A percentile compares a stretch with the other conserved stretches of the same genome.
Conservation (phyloP, 2,329 filamentous ascomycete genomes). For the Penicillium glabrum region DNA sequence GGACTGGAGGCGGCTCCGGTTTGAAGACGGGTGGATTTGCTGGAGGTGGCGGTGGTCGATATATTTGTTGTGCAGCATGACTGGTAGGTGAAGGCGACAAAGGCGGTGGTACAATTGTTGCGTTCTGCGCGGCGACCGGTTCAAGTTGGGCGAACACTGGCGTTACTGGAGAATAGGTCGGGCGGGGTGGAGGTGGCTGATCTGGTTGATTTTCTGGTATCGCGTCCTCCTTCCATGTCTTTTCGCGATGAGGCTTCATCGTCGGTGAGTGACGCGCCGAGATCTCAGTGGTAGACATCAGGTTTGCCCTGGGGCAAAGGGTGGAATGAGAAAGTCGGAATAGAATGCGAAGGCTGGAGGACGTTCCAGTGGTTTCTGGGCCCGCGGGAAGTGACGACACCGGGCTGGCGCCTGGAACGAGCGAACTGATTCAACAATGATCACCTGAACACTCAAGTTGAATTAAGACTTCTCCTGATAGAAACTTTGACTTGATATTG, state of each 20-base stretch:
- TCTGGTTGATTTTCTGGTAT: conserved; percentile 28
- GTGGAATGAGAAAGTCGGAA: background rate
- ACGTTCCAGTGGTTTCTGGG: conserved; percentile 8
- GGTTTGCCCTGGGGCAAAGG: background rate
- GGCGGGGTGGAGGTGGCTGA: conserved; percentile 45
- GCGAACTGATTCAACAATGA: background rate
- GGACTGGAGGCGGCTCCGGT: conserved; percentile 41
- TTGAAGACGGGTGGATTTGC: conserved; percentile 27
- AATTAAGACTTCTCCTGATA: background rate
- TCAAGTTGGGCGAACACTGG: conserved; percentile 42
- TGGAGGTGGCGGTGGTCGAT: conserved; percentile 17
- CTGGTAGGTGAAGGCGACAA: conserved; percentile 30
- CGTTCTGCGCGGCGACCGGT: conserved; percentile 25
- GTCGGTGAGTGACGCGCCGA: background rate
- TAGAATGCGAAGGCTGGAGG: conserved; percentile 5
- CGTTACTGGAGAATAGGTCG: conserved; percentile 50
- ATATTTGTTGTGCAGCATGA: conserved; percentile 5
- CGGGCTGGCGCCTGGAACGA: background rate
- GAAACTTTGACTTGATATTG: no score
- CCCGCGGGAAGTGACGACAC: conserved; percentile 19
- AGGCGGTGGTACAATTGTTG: conserved; percentile 34
- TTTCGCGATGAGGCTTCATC: conserved; percentile 39
- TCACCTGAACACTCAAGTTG: background rate
- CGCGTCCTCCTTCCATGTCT: conserved; percentile 4
- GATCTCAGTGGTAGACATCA: background rate